Evolutionary conservation across 768 basidiomycete genomes (phyloP), one percentile per base, ranked within the genome.

Genomic region (Tremella mesenterica): DNA sequence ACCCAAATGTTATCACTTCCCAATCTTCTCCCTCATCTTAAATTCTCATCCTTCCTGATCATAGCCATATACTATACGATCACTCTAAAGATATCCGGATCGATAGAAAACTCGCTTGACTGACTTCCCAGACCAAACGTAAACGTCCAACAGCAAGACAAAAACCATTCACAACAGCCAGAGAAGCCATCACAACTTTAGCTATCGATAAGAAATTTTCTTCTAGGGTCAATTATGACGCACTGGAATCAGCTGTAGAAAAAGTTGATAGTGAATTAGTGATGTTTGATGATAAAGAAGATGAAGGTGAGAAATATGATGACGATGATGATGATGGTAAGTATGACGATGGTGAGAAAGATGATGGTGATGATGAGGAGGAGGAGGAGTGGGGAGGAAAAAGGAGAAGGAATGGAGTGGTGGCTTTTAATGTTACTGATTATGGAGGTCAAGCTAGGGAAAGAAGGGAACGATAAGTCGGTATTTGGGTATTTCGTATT

Each of bases 191-290:
- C 16, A 49, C 58, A 21, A 44, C 50, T 21, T 50, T 69, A 18
- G 53, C 58, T 3, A 50, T 49, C n/a, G 44, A 58, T 14, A 66
- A 66, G 53, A 63, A 66, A 44, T 66, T 69, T 50, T 64, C 67
- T 7, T 54, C 48, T 25, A 44, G 64, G 25, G 53, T 69, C 58
- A 64, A 69, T 44, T 66, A 60, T 34, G 62, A 52, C 43, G 59
- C 57, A 2, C 52, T 69, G 1, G n/a, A n/a, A n/a, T n/a, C n/a
- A n/a, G n/a, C n/a, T n/a, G n/a, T n/a, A n/a, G n/a, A n/a, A n/a
- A n/a, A n/a, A n/a, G 34, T 36, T 36, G 18, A 18, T 36, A 18
- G 34, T 12, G 34, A 36, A 12, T 36, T 36, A 18, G 34, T 12
- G 12, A 25, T 7, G 18, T 20, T n/a, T 43, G 41, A 52, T 3